Percentiles rank a stretch among this genome's conserved stretches.
phyloP scores from a whole-genome alignment of 202 grass and related monocot genomes.

The Schoenoplectus triqueter region DNA sequence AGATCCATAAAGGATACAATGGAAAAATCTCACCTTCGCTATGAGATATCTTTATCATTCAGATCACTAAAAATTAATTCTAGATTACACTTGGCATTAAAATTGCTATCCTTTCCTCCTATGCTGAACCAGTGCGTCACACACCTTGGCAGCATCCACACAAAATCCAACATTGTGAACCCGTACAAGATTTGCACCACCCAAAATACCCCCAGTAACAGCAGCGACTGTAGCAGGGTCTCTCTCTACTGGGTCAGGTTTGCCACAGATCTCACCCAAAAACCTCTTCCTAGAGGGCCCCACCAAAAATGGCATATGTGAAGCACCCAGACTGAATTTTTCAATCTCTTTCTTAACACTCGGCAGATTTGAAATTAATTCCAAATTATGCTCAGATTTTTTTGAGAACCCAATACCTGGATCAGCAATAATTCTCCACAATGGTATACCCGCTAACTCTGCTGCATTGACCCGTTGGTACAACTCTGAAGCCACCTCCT shows the following conservation, averaged over 20 bases:
- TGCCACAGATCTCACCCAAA: constrained; percentile 78
- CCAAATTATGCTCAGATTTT: constrained; percentile 64
- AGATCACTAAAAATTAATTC: not conserved
- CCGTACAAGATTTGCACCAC: constrained; percentile 89
- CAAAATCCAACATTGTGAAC: constrained; percentile 74
- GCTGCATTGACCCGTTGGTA: constrained; percentile 56
- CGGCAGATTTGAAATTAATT: constrained; percentile 62
- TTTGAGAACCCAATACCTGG: constrained; percentile 93
- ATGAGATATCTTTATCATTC: not conserved
- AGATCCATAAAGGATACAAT: not conserved
- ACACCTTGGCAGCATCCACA: constrained; percentile 72
- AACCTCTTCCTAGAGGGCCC: constrained; percentile 82
- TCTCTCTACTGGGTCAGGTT: constrained; percentile 59
- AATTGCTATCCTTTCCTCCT: constrained; percentile 4
- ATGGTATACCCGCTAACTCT: constrained; percentile 72
- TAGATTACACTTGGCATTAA: not conserved
- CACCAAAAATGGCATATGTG: constrained; percentile 73
- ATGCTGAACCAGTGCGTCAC: constrained; percentile 52
- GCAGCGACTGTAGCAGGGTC: constrained; percentile 70
- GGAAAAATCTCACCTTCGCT: not conserved
- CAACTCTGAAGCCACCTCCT: constrained; percentile 79
- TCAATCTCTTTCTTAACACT: constrained; percentile 62
- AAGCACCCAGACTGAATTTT: constrained; percentile 67
- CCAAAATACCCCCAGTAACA: constrained; percentile 52
- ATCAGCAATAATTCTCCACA: constrained; percentile 90